These are phyloP conservation scores for Viridothelium virens DNA, from an alignment of 495 filamentous ascomycete genomes.

Conservation along the genomic window DNA sequence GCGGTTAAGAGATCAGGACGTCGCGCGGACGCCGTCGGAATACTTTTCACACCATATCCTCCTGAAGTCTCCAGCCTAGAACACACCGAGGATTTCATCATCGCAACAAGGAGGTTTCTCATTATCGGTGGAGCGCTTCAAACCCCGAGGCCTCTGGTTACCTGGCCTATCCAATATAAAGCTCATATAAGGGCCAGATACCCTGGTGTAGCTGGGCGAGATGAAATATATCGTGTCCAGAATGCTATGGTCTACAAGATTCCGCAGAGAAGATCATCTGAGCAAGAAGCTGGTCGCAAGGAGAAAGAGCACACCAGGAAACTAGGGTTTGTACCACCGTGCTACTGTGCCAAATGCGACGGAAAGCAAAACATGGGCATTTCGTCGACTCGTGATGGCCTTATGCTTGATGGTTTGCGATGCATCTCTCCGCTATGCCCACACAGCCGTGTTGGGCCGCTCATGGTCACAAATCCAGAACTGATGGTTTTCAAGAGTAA, in stretches of 20 bases:
- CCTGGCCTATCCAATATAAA: background rate
- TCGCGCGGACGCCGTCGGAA: background rate
- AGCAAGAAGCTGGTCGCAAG: background rate
- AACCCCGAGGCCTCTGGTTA: background rate
- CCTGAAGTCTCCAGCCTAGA: background rate
- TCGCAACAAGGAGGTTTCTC: background rate
- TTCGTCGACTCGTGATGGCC: background rate
- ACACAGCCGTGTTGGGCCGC: background rate
- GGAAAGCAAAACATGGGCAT: background rate
- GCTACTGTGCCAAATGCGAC: background rate
- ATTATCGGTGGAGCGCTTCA: background rate
- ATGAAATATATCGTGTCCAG: background rate
- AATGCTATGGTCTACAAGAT: background rate
- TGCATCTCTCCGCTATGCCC: background rate
- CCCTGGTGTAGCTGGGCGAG: background rate
- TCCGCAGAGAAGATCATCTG: background rate
- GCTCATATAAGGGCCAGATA: background rate
- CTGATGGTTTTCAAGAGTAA: background rate
- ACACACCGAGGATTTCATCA: background rate
- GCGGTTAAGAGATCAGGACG: background rate
- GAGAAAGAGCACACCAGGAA: background rate
- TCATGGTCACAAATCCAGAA: slow-evolving; percentile 5
- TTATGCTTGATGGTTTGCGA: background rate
- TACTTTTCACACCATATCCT: background rate
- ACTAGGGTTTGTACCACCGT: background rate